Base-by-base conservation (phyloP, 352 stramenopile genomes). In the Blastocystis sp. region DNA sequence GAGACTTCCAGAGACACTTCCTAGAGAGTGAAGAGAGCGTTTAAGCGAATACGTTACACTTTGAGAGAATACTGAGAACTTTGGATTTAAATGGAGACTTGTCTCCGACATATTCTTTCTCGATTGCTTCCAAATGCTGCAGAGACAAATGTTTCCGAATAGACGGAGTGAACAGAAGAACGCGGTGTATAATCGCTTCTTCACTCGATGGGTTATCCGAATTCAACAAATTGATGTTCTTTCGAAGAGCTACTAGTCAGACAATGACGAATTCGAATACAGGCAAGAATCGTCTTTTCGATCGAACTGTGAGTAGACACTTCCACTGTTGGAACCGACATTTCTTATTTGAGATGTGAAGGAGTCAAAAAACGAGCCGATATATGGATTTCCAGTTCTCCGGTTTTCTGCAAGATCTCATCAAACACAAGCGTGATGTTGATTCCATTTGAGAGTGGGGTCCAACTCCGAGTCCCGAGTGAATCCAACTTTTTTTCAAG, bases 81-180 rank as follows among this genome's bases (percentile, higher is more conserved):
- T 66, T 26, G 7, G 23, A 43, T 41, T 68, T 84, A 13, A 84
- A 61, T 37, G 56, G 53, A 15, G 73, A 66, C 6, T 13, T 54
- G 20, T 84, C 56, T 23, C 50, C 54, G 8, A 84, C 56, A 26
- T 54, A 84, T 34, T 84, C 43, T 37, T 84, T 84, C 4, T 66
- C 41, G 3, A 68, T 41, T 26, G 56, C 8, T 45, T 84, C 73
- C 50, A 84, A 20, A 26, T 66, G 29, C 47, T 64, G 50, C 37
- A 84, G 47, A 11, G 59, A 23, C 47, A 84, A n/a, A 37, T 64
- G 26, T 55, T 84, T 84, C 29, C 73, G 73, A 66, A 84, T 84
- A 13, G 73, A 84, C 50, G 73, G 73, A 47, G 73, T 84, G 55
- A 84, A 84, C 23, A 84, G 47, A 26, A 84, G 47, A 39, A 84